Evolutionary conservation across 1,284 basidiomycete genomes (phyloP).

Genomic region (Ceratobasidium sp.): DNA sequence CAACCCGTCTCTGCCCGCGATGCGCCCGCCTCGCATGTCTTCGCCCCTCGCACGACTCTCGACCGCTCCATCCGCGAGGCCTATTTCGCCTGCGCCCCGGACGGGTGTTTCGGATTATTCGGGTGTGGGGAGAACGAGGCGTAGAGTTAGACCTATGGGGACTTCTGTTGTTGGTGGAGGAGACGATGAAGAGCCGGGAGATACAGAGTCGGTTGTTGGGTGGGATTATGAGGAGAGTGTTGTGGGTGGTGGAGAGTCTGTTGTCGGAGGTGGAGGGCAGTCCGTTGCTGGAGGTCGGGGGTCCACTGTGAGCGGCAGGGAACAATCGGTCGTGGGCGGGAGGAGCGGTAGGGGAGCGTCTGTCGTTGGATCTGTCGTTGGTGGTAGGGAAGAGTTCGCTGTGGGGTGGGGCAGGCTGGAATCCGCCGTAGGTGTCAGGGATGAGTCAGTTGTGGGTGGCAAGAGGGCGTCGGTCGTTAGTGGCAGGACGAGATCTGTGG

Average conservation of each 20-base stretch:
- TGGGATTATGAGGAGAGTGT: slow-evolving; percentile 21
- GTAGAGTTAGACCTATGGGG: slow-evolving; percentile 27
- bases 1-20: neutral
- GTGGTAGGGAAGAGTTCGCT: neutral
- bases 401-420: neutral
- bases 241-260: slow-evolving; percentile 13
- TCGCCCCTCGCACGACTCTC: neutral
- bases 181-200: neutral
- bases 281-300: neutral
- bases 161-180: slow-evolving; percentile 1
- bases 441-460: neutral
- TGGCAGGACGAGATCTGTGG: neutral
- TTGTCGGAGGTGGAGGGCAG: neutral
- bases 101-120: slow-evolving; percentile 8
- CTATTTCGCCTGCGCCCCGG: neutral
- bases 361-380: neutral
- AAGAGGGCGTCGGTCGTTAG: neutral
- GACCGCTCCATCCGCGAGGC: neutral
- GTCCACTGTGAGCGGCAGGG: too few species aligned
- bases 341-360: too few species aligned
- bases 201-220: slow-evolving; percentile 12
- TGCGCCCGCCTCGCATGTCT: neutral
- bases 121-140: neutral
- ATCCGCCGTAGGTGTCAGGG: too few species aligned
- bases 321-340: too few species aligned